Evolutionary conservation across 78 protist genomes (phyloP).

Genomic region (Polysphondylium violaceum): DNA sequence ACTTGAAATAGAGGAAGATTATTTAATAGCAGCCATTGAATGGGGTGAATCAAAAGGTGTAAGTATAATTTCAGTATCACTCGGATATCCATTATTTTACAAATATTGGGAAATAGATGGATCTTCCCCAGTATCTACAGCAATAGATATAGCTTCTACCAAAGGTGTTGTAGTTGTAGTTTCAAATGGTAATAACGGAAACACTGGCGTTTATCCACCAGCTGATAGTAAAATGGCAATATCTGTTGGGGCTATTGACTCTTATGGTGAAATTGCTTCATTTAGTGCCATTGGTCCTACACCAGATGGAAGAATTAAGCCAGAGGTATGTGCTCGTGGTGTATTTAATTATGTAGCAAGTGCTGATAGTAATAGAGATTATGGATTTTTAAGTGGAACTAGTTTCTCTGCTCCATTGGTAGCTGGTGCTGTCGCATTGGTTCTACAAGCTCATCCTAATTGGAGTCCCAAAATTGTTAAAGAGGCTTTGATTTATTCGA

Average conservation of each 20-base stretch:
- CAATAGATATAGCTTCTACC: slow-evolving; percentile 37
- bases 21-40: slow-evolving; percentile 50
- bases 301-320: slow-evolving; percentile 75
- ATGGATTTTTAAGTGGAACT: slow-evolving; percentile 59
- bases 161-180: slow-evolving; percentile 62
- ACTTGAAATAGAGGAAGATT: slow-evolving; percentile 68
- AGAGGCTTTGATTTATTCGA: slow-evolving; percentile 35
- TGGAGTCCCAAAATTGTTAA: slow-evolving; percentile 54
- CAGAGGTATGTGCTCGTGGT: slow-evolving; percentile 70
- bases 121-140: slow-evolving; percentile 32
- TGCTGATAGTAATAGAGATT: background rate
- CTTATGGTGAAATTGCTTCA: slow-evolving; percentile 24
- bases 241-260: slow-evolving; percentile 67
- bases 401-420: slow-evolving; percentile 70
- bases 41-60: slow-evolving; percentile 76
- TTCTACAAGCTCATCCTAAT: slow-evolving; percentile 49
- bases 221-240: slow-evolving; percentile 20
- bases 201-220: slow-evolving; percentile 53
- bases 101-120: slow-evolving; percentile 75
- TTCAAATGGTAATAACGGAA: slow-evolving; percentile 74
- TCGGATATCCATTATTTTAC: slow-evolving; percentile 43
- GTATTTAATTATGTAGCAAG: slow-evolving; percentile 31
- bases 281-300: slow-evolving; percentile 78
- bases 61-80: slow-evolving; percentile 34
- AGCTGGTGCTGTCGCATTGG: slow-evolving; percentile 70